Conservation (phyloP, 306 rosid species). For the Medicago arabica region DNA sequence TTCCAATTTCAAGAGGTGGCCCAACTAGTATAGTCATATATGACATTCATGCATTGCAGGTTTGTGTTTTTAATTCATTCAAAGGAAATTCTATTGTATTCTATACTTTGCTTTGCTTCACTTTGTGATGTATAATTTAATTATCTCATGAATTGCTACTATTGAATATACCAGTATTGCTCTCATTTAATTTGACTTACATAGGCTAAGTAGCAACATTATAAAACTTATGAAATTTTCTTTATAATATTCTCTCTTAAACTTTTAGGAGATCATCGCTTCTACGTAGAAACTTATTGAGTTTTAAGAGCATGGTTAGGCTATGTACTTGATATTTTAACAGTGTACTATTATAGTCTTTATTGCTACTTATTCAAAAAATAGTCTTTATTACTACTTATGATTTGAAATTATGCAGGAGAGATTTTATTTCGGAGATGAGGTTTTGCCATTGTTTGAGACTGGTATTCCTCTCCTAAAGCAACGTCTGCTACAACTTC, state of each 20-base stretch:
- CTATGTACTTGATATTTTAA: neutral
- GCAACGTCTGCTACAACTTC: conserved; percentile 82
- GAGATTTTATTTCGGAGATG: conserved; percentile 95
- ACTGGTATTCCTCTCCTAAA: conserved; percentile 95
- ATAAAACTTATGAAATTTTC: conserved; percentile 5
- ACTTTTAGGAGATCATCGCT: neutral
- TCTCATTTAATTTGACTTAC: neutral
- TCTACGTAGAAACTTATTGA: conserved; percentile 4
- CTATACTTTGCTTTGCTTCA: neutral
- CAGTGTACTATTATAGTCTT: neutral
- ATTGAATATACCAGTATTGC: neutral
- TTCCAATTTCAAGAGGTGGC: conserved; percentile 96
- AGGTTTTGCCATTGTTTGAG: conserved; percentile 94
- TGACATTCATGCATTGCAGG: conserved; percentile 99
- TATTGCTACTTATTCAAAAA: neutral
- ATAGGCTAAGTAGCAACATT: neutral
- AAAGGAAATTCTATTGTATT: conserved; percentile 24
- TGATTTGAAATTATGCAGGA: conserved; percentile 61
- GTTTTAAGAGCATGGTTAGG: conserved; percentile 8
- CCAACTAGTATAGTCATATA: conserved; percentile 86
- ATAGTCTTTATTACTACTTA: neutral
- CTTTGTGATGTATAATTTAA: conserved; percentile 12
- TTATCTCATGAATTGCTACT: neutral
- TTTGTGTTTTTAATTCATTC: conserved; percentile 43
- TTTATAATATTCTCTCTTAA: neutral